A percentile compares a stretch with the other conserved stretches of the same genome.
Evolutionary conservation across 805 yeast genomes (phyloP).

Genomic region (Ogataea chonburiensis): DNA sequence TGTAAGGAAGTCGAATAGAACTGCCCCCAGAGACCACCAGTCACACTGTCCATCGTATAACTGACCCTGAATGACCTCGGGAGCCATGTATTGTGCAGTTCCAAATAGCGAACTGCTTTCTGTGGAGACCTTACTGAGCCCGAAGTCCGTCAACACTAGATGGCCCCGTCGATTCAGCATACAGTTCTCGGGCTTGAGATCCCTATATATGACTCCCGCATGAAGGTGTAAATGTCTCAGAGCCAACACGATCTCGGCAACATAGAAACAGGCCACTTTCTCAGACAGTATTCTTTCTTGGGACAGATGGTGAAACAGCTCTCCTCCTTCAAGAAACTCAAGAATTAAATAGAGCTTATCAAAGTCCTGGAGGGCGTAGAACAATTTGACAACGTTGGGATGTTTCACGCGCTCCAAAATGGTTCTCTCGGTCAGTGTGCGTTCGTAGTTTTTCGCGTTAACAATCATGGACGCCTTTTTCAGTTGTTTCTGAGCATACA

Average conservation of each 20-base stretch:
- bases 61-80: conserved; percentile 78
- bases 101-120: conserved; percentile 62
- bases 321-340: conserved; percentile 90
- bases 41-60: conserved; percentile 79
- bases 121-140: conserved; percentile 55
- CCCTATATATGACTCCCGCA: conserved; percentile 83
- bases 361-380: conserved; percentile 80
- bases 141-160: conserved; percentile 82
- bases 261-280: conserved; percentile 69
- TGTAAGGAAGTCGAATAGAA: conserved; percentile 72
- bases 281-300: conserved; percentile 49
- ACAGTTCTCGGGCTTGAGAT: conserved; percentile 88
- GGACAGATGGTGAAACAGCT: conserved; percentile 64
- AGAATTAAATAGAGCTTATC: conserved; percentile 70
- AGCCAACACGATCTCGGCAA: conserved; percentile 80
- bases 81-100: conserved; percentile 86
- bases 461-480: conserved; percentile 79
- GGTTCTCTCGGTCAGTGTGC: conserved; percentile 78
- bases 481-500: conserved; percentile 85
- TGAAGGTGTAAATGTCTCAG: conserved; percentile 65
- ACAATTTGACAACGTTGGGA: conserved; percentile 78
- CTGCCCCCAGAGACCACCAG: conserved; percentile 91
- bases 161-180: conserved; percentile 76
- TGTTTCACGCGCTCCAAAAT: conserved; percentile 71
- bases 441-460: conserved; percentile 53